Conservation (phyloP, 129 eudicot genomes). For the Flaveria robusta region DNA sequence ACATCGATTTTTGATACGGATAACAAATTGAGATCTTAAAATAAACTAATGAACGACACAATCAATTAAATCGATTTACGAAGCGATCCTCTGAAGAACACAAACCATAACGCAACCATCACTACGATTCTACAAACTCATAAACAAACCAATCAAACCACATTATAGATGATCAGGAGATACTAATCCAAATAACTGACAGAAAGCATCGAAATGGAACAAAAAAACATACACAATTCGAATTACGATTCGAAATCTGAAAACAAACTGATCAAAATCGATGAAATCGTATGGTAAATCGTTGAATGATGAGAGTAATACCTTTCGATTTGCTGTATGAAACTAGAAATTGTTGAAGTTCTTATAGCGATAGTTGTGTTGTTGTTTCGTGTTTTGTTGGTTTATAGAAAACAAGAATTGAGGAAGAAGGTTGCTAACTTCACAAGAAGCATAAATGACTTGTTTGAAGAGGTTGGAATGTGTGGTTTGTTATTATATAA, state of each 20-base stretch:
- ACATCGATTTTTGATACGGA: neutral
- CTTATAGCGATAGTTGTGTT: neutral
- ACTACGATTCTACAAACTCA: neutral
- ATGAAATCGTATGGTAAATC: constrained; percentile 9
- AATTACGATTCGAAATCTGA: constrained; percentile 9
- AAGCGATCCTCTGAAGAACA: neutral
- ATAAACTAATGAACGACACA: neutral
- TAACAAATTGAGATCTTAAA: neutral
- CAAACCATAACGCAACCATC: neutral
- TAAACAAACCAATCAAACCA: neutral
- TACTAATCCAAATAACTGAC: neutral
- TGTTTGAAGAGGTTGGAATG: constrained; percentile 20
- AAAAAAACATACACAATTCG: neutral
- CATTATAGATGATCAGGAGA: constrained; percentile 1
- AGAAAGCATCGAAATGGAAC: neutral
- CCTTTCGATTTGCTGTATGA: constrained; percentile 4
- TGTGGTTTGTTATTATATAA: neutral
- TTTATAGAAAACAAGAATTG: constrained; percentile 22
- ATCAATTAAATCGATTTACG: neutral
- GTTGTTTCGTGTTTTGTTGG: constrained; percentile 16
- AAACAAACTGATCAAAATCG: constrained; percentile 2
- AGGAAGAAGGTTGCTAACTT: constrained; percentile 18
- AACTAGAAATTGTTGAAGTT: neutral
- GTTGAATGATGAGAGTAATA: constrained; percentile 23
- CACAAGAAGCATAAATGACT: constrained; percentile 19